A percentile compares a stretch with the other conserved stretches of the same genome.
These are phyloP conservation scores for Dioscorea cayenensis DNA, from an alignment of 116 monocot species.

Conservation along the genomic window DNA sequence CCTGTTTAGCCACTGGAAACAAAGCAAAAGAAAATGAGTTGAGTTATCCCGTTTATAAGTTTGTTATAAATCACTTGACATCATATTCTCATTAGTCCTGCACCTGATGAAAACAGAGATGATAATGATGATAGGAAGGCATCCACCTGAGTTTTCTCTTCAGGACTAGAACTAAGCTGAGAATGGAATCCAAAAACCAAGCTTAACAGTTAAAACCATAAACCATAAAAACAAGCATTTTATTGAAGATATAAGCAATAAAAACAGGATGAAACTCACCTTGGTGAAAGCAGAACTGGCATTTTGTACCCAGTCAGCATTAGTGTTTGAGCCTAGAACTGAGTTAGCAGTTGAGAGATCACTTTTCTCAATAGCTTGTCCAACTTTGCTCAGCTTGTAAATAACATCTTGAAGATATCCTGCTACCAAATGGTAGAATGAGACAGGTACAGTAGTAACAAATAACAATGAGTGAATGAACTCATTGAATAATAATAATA, in stretches of 20 bases:
- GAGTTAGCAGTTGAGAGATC: slow-evolving; percentile 65
- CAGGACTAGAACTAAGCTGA: slow-evolving; percentile 74
- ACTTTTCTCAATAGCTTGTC: slow-evolving; percentile 76
- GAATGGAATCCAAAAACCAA: neutral
- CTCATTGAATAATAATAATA: too few species aligned
- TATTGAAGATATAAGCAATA: neutral
- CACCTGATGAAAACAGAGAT: slow-evolving; percentile 84
- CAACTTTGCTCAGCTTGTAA: slow-evolving; percentile 85
- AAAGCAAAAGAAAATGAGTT: neutral
- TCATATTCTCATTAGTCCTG: too few species aligned
- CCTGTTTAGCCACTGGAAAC: slow-evolving; percentile 57
- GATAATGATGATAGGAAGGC: slow-evolving; percentile 74
- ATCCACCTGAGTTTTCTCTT: slow-evolving; percentile 66
- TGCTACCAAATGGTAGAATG: slow-evolving; percentile 8
- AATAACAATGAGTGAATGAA: neutral
- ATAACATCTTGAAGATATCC: slow-evolving; percentile 90
- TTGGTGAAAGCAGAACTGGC: slow-evolving; percentile 68
- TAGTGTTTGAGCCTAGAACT: slow-evolving; percentile 40
- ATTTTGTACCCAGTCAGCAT: slow-evolving; percentile 66
- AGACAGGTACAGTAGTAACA: neutral
- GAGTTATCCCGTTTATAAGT: too few species aligned
- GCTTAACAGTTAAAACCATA: neutral
- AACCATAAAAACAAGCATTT: neutral
- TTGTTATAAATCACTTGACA: too few species aligned
- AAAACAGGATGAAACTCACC: slow-evolving; percentile 24